phyloP scores from a whole-genome alignment of 176 grass and related monocot genomes.

The Zoysia pacifica region DNA sequence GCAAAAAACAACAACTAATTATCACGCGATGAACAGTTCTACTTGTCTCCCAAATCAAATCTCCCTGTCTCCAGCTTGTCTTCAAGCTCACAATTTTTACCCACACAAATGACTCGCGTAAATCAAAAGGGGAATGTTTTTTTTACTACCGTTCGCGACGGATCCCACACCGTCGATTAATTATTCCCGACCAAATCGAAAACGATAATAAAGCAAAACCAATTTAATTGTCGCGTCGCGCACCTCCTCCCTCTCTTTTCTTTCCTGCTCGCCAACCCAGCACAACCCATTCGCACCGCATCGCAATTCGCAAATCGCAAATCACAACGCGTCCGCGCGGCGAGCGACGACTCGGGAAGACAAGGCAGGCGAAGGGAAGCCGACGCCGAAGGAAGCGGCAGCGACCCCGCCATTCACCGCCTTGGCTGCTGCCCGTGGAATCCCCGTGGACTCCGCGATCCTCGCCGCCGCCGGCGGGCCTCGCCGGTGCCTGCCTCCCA shows the following conservation, averaged over 20 bases:
- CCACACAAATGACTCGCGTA: no score
- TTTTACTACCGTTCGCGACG: not conserved
- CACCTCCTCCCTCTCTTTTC: not conserved
- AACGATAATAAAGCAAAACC: not conserved
- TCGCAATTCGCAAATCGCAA: not conserved
- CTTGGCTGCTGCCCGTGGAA: constrained; percentile 24
- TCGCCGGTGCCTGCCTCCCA: constrained; percentile 30
- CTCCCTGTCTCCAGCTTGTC: not conserved
- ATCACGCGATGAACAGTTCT: not conserved
- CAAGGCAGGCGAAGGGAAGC: constrained; percentile 25
- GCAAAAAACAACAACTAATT: not conserved
- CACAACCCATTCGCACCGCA: constrained; percentile 3
- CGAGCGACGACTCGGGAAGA: constrained; percentile 29
- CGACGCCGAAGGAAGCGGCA: constrained; percentile 28
- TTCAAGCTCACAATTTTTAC: not conserved
- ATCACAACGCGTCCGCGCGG: not conserved
- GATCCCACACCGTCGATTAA: not conserved
- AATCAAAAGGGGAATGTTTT: not conserved
- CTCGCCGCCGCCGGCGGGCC: not conserved
- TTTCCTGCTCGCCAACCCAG: constrained; percentile 12
- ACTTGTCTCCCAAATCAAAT: not conserved
- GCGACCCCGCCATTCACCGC: constrained; percentile 25
- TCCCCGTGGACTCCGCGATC: constrained; percentile 36
- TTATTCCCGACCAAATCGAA: not conserved
- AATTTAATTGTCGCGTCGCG: not conserved